Evolutionary conservation across 1,284 basidiomycete genomes (phyloP), one percentile per base, ranked within the genome.

Genomic region (Hortiboletus rubellus): DNA sequence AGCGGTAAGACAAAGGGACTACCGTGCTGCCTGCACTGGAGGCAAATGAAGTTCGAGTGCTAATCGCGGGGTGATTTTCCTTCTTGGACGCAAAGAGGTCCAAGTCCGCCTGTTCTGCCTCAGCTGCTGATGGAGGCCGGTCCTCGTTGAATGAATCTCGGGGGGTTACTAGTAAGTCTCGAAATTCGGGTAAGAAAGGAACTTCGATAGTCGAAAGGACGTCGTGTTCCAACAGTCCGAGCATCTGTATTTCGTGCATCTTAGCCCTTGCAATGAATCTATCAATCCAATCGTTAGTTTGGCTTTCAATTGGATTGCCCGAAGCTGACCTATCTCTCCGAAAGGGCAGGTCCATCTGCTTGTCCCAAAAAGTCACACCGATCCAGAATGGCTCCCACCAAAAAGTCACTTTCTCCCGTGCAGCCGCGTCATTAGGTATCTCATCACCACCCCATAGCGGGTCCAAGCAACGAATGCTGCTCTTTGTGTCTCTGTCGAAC

Each of bases 241-340:
- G 81, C 91, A 93, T 95, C 68, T 96, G 91, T 46, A 96, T 94
- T 68, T 96, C 91, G 65, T 93, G 91, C 92, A 97, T 96, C 74
- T 92, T 93, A 40, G 91, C 93, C 43, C 94, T 85, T 3, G 93
- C 88, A 30, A 97, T 80, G 68, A 97, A 98, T 62, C 90, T 92
- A 60, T 27, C 45, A 38, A 52, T 33, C 9, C 43, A 33, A 48
- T 33, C 44, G 30, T 59, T 49, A 58, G 43, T 36, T 24, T 27
- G 43, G 17, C 18, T 46, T 37, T 15, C 11, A 2, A 51, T 43
- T 33, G n/a, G 40, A 54, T 30, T 46, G 50, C 45, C 18, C 2
- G 24, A 45, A 36, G 68, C 75, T 55, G 60, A 89, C 81, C 94
- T 85, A 72, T 96, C 95, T 60, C 82, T 78, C 46, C 94, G 83